Base-by-base conservation (phyloP, 2,329 filamentous ascomycete species). In the Neoscytalidium dimidiatum region DNA sequence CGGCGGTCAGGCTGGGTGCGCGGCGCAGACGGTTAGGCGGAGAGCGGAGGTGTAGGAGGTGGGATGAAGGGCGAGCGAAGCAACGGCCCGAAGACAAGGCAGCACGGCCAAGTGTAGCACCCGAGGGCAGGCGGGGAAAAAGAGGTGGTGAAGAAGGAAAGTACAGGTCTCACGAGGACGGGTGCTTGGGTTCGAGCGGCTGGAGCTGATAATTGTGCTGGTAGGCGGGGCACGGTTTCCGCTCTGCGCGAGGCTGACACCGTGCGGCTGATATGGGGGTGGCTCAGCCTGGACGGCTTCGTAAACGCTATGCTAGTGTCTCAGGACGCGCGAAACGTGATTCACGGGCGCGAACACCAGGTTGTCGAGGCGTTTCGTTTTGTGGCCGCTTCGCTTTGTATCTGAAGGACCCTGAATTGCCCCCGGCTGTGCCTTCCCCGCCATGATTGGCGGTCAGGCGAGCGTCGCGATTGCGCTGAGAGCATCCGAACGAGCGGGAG, bases 1-100 rank as follows among this genome's bases (percentile, higher is more conserved):
- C 69, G 74, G 71, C 73, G 74, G 71, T 74, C 72, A 70, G 66
- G 68, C 69, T 74, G 66, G 70, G 35, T 69, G 71, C 62, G 69
- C 69, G 67, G 65, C 71, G 64, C 65, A 70, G 69, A 73, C 69
- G 70, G 69, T 71, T 69, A 46, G 62, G 44, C 35, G 38, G 43
- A 49, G 53, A 66, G 70, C 73, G 73, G 70, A 72, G 72, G 71
- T 73, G 73, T 68, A 66, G 67, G 66, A 68, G 69, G 68, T 72
- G 70, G 33, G 65, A 64, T 68, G 62, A 67, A 17, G 61, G 66
- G 66, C 33, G 38, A 21, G 66, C 62, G 64, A 66, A 68, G 67
- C 67, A 64, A 52, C 48, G 51, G 49, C 61, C 62, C 51, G 51
- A 46, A 49, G 29, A 49, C n/a, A 11, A 43, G 35, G 53, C 46